Base-by-base conservation (phyloP, 2,329 filamentous ascomycete genomes). In the Ceratocystis harringtonii region DNA sequence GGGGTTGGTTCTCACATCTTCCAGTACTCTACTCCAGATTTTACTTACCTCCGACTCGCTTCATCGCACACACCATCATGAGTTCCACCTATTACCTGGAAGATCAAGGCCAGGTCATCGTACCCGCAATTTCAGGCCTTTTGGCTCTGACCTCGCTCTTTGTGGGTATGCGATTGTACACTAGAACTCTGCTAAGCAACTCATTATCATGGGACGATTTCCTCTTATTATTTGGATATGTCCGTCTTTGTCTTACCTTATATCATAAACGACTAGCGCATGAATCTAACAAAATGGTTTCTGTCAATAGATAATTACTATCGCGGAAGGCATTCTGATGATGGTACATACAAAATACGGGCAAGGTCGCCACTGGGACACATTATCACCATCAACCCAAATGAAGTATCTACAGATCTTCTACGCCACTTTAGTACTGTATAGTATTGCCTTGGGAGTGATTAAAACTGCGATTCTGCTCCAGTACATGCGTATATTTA, bases 381-480 rank as follows among this genome's bases (percentile, higher is more conserved):
- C 62, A n/a, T 41, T 67, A 15, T 60, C 62, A n/a, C 2, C 62
- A 19, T 43, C 30, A 4, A 62, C 28, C 2, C 55, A 67, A 41
- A 36, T 22, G 5, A 67, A n/a, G n/a, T 67, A 64, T 45, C 55
- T 65, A 10, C 61, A 72, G 69, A 68, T 63, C 8, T 68, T 72
- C 36, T 72, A 68, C 55, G 8, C 68, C 25, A 65, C 68, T 5
- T 69, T 72, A 10, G 62, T 72, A 7, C 50, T 69, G 43, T 72
- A 72, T 66, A 70, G 70, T 50, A 30, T 68, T 5, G 66, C 66
- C 41, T 66, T 72, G 1, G 60, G 63, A 15, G 55, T 68, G 8
- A 70, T 70, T 63, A 73, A 73, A 61, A 66, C 69, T 2, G 69
- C 71, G 4, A 71, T 73, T 63, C 48, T 72, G 45, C 67, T 73